Conservation (phyloP, 139 green algal species). For the Chlamydomonas sp. region DNA sequence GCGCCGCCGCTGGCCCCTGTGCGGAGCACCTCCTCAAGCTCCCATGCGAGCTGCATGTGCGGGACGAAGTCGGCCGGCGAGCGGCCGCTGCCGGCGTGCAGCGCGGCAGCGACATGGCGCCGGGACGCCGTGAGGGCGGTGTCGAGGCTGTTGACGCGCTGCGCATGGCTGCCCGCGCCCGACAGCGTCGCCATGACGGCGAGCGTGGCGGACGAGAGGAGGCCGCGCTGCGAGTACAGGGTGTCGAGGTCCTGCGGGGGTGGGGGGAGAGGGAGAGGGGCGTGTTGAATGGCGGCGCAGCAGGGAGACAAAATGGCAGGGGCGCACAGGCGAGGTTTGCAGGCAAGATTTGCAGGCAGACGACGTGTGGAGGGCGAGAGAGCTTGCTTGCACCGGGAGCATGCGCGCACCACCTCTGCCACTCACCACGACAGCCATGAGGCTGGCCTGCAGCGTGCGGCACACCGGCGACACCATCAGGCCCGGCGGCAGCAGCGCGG, state of each 20-base stretch:
- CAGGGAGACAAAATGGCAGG: no score
- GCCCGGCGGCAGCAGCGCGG: conserved; percentile 26
- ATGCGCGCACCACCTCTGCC: neutral
- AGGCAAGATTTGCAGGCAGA: no score
- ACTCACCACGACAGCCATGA: conserved; percentile 34
- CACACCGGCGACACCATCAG: conserved; percentile 32
- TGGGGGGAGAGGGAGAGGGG: no score
- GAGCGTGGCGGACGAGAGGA: conserved; percentile 14
- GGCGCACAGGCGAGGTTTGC: no score
- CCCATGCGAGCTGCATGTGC: conserved; percentile 66
- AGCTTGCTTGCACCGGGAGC: conserved; percentile 9
- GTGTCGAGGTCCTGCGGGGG: conserved; percentile 30
- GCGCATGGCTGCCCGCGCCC: no score
- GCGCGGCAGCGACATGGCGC: no score
- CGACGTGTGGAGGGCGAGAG: no score
- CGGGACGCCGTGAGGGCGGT: no score
- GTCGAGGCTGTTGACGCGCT: no score
- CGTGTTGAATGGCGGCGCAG: no score
- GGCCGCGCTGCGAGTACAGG: conserved; percentile 7
- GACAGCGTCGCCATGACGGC: no score
- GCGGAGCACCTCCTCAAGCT: conserved; percentile 45
- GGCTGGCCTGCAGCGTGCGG: conserved; percentile 28
- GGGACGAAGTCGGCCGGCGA: conserved; percentile 26
- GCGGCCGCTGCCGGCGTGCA: conserved; percentile 9
- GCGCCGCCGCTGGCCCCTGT: neutral